Evolutionary conservation across 805 yeast genomes (phyloP), one percentile per base, ranked within the genome.

Genomic region (Lipomyces orientalis): DNA sequence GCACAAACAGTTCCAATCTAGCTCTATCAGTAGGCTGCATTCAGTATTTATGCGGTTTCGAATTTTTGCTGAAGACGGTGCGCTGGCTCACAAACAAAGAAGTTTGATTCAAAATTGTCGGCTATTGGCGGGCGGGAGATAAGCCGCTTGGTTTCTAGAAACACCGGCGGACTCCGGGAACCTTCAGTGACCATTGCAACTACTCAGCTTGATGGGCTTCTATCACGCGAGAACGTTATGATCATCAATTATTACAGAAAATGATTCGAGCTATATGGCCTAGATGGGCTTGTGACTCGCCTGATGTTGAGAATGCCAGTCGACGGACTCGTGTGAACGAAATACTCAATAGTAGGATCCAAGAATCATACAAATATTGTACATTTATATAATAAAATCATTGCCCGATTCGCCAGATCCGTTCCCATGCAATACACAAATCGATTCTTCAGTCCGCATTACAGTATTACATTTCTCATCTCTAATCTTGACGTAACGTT

Each of bases 401-500:
- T 43, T 43, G 25, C n/a, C 49, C 49, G 49, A 43, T 43, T 43
- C 49, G 49, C 49, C 49, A 16, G 14, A 43, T 22, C 49, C 49
- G 19, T 16, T 43, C 49, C 49, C 49, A 43, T 43, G 49, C 49
- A 43, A 43, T 43, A 19, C 49, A 43, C 49, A 43, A 43, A 16
- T 43, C 0, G 49, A 43, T 16, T 43, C 49, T 43, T 16, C 49
- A 8, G 43, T 12, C 49, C 2, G 22, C 6, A 43, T n/a, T 7
- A 43, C 10, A 7, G 16, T 16, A 16, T 8, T 43, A 43, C 49
- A 2, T 16, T 43, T 14, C 19, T 4, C 49, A 16, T 43, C 49
- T 16, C n/a, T 19, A 43, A 16, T 43, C 49, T 43, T 43, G 49
- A 8, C 49, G 49, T n/a, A 43, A 43, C 10, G 92, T 88, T 71